Percentiles rank a stretch among this genome's conserved stretches.
Evolutionary conservation across 2,329 filamentous ascomycete species (phyloP).

Genomic region (Coniochaeta hoffmannii): DNA sequence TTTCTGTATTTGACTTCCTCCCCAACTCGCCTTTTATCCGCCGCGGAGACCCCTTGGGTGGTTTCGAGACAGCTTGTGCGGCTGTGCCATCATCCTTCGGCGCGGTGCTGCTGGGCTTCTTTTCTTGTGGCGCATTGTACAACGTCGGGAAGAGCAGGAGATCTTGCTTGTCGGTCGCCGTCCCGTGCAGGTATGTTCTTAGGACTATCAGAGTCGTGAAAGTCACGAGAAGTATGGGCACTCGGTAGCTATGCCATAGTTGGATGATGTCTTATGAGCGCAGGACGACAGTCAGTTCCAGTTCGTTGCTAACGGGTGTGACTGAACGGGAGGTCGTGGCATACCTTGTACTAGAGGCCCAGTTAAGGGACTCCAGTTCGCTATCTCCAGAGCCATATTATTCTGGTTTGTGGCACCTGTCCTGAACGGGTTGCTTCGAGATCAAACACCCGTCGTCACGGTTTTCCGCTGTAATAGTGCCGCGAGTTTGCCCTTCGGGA

Average conservation of each 20-base stretch:
- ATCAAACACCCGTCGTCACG: not conserved
- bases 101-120: conserved; percentile 4
- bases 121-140: conserved; percentile 14
- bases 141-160: conserved; percentile 29
- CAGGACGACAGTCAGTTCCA: not conserved
- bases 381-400: not conserved
- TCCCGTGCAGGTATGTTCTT: conserved; percentile 34
- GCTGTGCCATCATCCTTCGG: conserved; percentile 5
- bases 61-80: not conserved
- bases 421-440: not conserved
- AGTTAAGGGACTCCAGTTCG: not conserved
- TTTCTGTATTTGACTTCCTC: conserved; percentile 22
- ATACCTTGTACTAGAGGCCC: not conserved
- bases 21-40: conserved; percentile 34
- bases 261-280: conserved; percentile 17
- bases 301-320: not conserved
- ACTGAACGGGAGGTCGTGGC: not conserved
- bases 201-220: conserved; percentile 29
- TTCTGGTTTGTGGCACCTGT: not conserved
- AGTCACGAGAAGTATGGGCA: conserved; percentile 32
- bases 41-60: conserved; percentile 33
- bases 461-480: no score
- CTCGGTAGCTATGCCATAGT: conserved; percentile 38
- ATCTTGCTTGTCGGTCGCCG: conserved; percentile 23
- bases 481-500: not conserved